Evolutionary conservation across 2,329 filamentous ascomycete species (phyloP), one percentile per base, ranked within the genome.

Genomic region (Emydomyces testavorans): DNA sequence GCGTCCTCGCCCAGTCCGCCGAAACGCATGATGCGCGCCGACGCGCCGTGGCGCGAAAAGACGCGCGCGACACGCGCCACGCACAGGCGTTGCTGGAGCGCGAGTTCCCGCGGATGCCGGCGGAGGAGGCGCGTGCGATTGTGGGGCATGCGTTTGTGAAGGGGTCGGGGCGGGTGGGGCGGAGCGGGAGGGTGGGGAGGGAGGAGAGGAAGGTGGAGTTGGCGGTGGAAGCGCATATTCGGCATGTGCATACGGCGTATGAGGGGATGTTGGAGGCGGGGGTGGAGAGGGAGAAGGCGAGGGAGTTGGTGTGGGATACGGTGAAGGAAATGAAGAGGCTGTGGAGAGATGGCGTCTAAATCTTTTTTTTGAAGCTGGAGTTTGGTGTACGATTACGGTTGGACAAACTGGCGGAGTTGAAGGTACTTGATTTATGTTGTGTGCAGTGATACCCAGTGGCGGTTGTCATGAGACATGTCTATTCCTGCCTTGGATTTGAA

Each of bases 151-250:
- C 68, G 1, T 70, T 69, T 41, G 52, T 62, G n/a, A 66, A 66
- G 39, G 61, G 63, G 1, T 68, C 66, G 0, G 61, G 66, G 8
- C 60, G 66, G 11, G 66, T 71, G 0, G 68, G 68, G 1, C 60
- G 67, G n/a, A 55, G 56, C 18, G 52, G 48, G 1, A 61, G 58
- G 1, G 49, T 56, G n/a, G 54, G 53, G 2, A 57, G 58, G 0
- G 65, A 70, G 6, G 52, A 64, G 20, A 51, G 52, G 2, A 67
- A 68, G 41, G 64, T 62, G 1, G 48, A 54, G 2, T 48, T 71
- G 32, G 68, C 67, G 0, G 67, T 70, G 10, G 62, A 68, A 47
- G 68, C 68, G 24, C 65, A 71, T 57, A 65, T 71, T 46, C 57
- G 68, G 20, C 68, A 71, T 53, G 57, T 54, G 3, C 64, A 66